These are phyloP conservation scores for Tetradesmus lagerheimii DNA, from an alignment of 139 green algal species.

Conservation along the genomic window DNA sequence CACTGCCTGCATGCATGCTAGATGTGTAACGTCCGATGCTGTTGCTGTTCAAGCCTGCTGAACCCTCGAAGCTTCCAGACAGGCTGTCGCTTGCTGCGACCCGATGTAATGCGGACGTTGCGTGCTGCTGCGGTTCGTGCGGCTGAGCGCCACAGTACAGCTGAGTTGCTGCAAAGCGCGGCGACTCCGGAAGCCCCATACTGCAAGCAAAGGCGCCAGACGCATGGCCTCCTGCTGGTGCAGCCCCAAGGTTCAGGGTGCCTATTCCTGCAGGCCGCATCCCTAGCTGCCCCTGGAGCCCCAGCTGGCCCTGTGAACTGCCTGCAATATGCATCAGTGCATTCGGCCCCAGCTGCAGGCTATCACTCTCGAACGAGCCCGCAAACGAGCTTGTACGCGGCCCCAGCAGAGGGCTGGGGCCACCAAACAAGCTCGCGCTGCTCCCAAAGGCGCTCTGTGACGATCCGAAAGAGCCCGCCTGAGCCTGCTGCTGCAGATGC, in stretches of 20 bases:
- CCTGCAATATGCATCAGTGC: neutral
- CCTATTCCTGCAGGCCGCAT: neutral
- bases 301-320: neutral
- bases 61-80: neutral
- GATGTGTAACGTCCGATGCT: too few relatives aligned
- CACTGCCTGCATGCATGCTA: neutral
- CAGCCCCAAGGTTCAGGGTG: neutral
- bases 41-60: neutral
- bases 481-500: neutral
- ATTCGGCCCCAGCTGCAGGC: neutral
- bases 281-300: neutral
- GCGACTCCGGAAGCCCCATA: neutral
- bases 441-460: neutral
- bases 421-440: neutral
- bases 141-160: neutral
- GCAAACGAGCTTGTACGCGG: neutral
- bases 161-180: neutral
- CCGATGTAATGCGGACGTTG: neutral
- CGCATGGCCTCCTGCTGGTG: neutral
- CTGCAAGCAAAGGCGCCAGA: neutral
- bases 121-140: neutral
- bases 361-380: neutral
- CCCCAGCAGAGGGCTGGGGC: neutral
- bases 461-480: neutral
- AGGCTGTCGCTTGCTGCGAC: too few relatives aligned